A percentile compares a stretch with the other conserved stretches of the same genome.
These are phyloP conservation scores for Russula virescens DNA, from an alignment of 768 basidiomycete genomes.

Conservation along the genomic window DNA sequence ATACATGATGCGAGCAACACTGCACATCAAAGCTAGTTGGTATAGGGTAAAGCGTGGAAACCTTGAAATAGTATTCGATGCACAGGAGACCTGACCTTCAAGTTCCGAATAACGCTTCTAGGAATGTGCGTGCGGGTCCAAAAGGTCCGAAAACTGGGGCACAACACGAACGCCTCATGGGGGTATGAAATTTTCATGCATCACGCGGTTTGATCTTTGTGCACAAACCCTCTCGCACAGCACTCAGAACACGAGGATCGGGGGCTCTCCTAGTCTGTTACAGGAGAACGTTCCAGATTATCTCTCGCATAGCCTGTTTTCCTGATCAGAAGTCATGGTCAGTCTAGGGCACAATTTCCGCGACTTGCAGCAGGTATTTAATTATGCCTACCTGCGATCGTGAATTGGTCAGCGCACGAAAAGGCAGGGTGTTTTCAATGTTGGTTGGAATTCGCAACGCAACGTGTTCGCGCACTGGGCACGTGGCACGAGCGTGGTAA, in stretches of 20 bases:
- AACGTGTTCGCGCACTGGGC: no score
- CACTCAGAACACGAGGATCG: conserved; percentile 2
- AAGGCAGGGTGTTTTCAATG: no score
- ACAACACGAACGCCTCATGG: not conserved
- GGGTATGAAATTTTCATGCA: not conserved
- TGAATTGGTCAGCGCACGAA: not conserved
- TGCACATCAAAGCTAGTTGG: not conserved
- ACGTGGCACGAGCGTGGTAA: no score
- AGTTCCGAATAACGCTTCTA: not conserved
- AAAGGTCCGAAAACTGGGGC: not conserved
- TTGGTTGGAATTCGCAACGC: no score
- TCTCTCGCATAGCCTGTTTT: not conserved
- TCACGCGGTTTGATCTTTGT: not conserved
- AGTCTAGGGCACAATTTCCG: not conserved
- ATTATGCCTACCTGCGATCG: no score
- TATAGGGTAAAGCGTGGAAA: not conserved
- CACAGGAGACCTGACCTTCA: no score
- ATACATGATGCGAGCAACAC: not conserved
- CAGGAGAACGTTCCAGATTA: not conserved
- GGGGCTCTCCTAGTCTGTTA: no score
- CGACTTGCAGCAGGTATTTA: not conserved
- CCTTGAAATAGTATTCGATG: no score
- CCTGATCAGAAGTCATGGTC: not conserved
- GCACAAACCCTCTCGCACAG: not conserved
- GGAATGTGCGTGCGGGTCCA: no score